These are phyloP conservation scores for Plectosphaerella cucumerina DNA, from an alignment of 2,329 filamentous ascomycete species.

Conservation along the genomic window DNA sequence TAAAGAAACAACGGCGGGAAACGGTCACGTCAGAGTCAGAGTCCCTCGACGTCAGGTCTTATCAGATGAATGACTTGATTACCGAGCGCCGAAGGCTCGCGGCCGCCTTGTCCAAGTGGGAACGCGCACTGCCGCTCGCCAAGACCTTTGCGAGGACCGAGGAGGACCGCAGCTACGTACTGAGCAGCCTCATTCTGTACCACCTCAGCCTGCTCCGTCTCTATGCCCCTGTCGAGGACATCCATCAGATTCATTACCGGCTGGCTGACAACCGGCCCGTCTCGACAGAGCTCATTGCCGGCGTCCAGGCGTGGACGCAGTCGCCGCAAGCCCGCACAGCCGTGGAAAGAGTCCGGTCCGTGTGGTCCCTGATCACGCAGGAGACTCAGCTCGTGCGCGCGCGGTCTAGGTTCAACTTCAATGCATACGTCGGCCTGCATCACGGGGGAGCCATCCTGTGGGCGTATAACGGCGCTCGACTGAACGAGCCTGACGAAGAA, in stretches of 20 bases:
- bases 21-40: neutral
- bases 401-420: slow-evolving; percentile 72
- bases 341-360: neutral
- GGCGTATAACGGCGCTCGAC: slow-evolving; percentile 71
- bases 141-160: neutral
- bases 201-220: neutral
- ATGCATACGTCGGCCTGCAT: slow-evolving; percentile 94
- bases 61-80: neutral
- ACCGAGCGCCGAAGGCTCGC: neutral
- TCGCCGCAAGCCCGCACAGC: neutral
- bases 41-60: neutral
- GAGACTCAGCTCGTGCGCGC: slow-evolving; percentile 46
- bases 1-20: neutral
- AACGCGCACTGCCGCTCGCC: neutral
- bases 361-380: slow-evolving; percentile 1
- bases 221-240: neutral
- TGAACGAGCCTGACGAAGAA: neutral
- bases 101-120: slow-evolving; percentile 1
- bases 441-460: slow-evolving; percentile 96
- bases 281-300: neutral
- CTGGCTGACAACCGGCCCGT: neutral
- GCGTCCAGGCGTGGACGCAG: neutral
- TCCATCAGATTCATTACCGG: slow-evolving; percentile 1
- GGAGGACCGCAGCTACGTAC: neutral
- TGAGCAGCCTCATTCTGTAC: slow-evolving; percentile 2